Evolutionary conservation across 805 yeast genomes (phyloP).

Genomic region (Yamadazyma nakazawae): DNA sequence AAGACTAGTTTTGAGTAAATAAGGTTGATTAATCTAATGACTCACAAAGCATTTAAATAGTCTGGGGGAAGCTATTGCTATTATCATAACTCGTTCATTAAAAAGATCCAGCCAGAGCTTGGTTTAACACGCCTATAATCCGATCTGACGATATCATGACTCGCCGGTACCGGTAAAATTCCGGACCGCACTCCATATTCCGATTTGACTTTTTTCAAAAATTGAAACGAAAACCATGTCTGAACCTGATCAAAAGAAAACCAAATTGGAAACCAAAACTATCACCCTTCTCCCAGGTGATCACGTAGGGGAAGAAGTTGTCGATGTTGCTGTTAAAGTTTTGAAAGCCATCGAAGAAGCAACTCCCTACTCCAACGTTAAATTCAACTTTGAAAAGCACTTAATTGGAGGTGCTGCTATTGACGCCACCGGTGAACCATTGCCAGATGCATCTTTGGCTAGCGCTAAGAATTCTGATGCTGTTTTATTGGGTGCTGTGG

Average conservation of each 20-base stretch:
- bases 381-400: conserved; percentile 77
- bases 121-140: no score
- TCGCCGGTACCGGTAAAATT: conserved; percentile 4
- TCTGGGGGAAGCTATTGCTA: no score
- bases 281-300: conserved; percentile 94
- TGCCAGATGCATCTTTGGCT: conserved; percentile 78
- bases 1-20: no score
- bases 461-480: conserved; percentile 90
- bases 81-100: no score
- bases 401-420: conserved; percentile 98
- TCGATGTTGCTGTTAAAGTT: conserved; percentile 89
- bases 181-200: conserved; percentile 5
- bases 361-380: conserved; percentile 39
- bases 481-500: conserved; percentile 96
- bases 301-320: conserved; percentile 91
- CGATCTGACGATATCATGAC: no score
- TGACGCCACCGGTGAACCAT: conserved; percentile 92
- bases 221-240: conserved; percentile 11
- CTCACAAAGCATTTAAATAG: no score
- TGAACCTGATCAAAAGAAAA: conserved; percentile 18
- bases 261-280: conserved; percentile 43
- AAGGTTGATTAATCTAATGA: no score
- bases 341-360: conserved; percentile 66
- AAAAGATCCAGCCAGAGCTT: no score
- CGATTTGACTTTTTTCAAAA: background rate